Percentiles rank a stretch among this genome's conserved stretches.
These are phyloP conservation scores for Boletus speciosus DNA, from an alignment of 768 basidiomycete species.

Conservation along the genomic window DNA sequence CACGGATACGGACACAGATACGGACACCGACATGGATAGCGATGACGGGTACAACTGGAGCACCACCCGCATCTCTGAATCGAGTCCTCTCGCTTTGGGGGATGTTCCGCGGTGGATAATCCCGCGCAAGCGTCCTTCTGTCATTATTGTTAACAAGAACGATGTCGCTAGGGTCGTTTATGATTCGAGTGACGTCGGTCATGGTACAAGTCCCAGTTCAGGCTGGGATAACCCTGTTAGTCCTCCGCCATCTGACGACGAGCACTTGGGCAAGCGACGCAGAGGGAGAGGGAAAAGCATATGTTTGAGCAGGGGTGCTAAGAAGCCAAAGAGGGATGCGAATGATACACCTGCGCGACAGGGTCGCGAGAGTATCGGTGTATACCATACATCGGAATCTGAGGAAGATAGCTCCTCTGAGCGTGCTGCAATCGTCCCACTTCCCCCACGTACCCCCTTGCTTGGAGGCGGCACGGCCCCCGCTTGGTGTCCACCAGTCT, in stretches of 20 bases:
- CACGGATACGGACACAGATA: constrained; percentile 13
- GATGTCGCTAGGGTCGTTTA: background rate
- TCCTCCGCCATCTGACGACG: constrained; percentile 5
- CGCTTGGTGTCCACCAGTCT: background rate
- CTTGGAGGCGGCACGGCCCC: background rate
- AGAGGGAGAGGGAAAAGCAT: constrained; percentile 4
- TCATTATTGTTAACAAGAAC: constrained; percentile 1
- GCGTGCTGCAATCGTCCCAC: background rate
- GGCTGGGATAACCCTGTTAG: background rate
- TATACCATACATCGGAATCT: background rate
- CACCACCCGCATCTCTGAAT: background rate
- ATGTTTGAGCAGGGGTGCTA: constrained; percentile 1
- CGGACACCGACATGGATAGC: constrained; percentile 15
- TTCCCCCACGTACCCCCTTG: background rate
- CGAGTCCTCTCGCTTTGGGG: constrained; percentile 4
- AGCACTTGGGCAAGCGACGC: constrained; percentile 15
- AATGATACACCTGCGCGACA: constrained; percentile 10
- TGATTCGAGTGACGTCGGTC: background rate
- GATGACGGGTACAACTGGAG: constrained; percentile 16
- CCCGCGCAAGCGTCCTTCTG: constrained; percentile 22
- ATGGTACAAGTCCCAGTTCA: background rate
- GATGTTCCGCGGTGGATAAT: constrained; percentile 16
- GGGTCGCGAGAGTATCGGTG: background rate
- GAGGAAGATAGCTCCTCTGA: background rate
- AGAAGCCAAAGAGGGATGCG: constrained; percentile 11